Conservation (phyloP, 73 alveolate species). For the Paramecium caudatum region DNA sequence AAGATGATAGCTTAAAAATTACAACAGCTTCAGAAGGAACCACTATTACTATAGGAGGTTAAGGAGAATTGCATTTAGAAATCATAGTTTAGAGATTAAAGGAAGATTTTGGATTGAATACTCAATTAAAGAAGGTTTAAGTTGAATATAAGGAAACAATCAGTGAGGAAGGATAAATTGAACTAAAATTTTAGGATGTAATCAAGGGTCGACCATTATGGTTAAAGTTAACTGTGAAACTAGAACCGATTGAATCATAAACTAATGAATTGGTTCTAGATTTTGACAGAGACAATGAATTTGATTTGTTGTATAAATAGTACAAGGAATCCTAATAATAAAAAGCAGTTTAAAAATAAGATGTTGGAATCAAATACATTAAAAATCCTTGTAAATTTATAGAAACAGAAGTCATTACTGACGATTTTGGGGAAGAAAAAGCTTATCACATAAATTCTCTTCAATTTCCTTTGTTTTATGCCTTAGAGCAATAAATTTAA, state of each 20-base stretch:
- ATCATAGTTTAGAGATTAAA: slow-evolving; percentile 76
- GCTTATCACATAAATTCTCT: slow-evolving; percentile 47
- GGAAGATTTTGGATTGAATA: slow-evolving; percentile 83
- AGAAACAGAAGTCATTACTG: slow-evolving; percentile 55
- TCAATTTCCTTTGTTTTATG: slow-evolving; percentile 57
- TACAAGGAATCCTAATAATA: slow-evolving; percentile 44
- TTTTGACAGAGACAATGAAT: slow-evolving; percentile 72
- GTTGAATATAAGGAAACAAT: slow-evolving; percentile 89
- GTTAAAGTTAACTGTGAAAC: slow-evolving; percentile 42
- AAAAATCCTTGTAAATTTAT: slow-evolving; percentile 70
- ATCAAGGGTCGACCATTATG: slow-evolving; percentile 71
- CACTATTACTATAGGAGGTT: slow-evolving; percentile 83
- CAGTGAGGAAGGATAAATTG: slow-evolving; percentile 1
- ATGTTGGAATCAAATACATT: slow-evolving; percentile 46
- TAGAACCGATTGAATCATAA: slow-evolving; percentile 62
- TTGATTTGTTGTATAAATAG: slow-evolving; percentile 57
- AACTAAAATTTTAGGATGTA: slow-evolving; percentile 49
- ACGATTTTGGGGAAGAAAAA: slow-evolving; percentile 74
- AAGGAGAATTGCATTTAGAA: slow-evolving; percentile 94
- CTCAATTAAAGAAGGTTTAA: slow-evolving; percentile 87
- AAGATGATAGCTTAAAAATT: slow-evolving; percentile 86
- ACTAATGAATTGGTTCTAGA: slow-evolving; percentile 66
- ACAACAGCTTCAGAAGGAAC: slow-evolving; percentile 85
- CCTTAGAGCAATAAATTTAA: slow-evolving; percentile 32
- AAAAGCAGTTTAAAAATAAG: background rate